Conservation (phyloP, 441 rosid species). For the Macaranga tanarius region DNA sequence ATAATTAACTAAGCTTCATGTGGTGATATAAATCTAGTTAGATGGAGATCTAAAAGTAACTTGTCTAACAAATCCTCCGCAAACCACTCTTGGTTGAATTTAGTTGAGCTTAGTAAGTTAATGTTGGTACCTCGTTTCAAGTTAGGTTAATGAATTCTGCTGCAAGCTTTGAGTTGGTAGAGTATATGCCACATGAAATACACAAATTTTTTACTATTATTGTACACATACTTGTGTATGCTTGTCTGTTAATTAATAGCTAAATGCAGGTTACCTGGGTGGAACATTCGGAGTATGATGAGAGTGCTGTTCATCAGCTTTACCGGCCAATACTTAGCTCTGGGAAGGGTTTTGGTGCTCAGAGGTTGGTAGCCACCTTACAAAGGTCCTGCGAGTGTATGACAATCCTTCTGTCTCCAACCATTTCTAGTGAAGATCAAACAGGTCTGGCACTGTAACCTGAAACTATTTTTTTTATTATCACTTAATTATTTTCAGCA, state of each 20-base stretch:
- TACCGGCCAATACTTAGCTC: slow-evolving; percentile 51
- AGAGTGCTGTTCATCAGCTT: slow-evolving; percentile 54
- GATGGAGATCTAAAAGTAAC: background rate
- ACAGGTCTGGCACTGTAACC: slow-evolving; percentile 32
- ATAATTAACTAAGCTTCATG: background rate
- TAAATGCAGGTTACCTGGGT: slow-evolving; percentile 79
- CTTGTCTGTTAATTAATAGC: slow-evolving; percentile 13
- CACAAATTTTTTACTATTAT: no score
- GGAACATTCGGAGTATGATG: slow-evolving; percentile 75
- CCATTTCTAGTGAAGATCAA: slow-evolving; percentile 40
- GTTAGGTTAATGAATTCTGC: background rate
- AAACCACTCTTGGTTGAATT: background rate
- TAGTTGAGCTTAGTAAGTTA: background rate
- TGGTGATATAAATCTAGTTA: background rate
- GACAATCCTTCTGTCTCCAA: slow-evolving; percentile 54
- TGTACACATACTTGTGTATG: no score
- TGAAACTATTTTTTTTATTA: background rate
- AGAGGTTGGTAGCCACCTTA: slow-evolving; percentile 72
- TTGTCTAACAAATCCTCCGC: background rate
- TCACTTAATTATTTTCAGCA: background rate
- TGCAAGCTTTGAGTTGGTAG: background rate
- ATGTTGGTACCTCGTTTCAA: background rate
- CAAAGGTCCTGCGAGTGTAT: slow-evolving; percentile 74
- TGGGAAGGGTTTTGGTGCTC: slow-evolving; percentile 81
- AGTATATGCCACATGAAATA: no score